Base-by-base conservation (phyloP, 1,284 basidiomycete species). In the Ustilago esculenta region DNA sequence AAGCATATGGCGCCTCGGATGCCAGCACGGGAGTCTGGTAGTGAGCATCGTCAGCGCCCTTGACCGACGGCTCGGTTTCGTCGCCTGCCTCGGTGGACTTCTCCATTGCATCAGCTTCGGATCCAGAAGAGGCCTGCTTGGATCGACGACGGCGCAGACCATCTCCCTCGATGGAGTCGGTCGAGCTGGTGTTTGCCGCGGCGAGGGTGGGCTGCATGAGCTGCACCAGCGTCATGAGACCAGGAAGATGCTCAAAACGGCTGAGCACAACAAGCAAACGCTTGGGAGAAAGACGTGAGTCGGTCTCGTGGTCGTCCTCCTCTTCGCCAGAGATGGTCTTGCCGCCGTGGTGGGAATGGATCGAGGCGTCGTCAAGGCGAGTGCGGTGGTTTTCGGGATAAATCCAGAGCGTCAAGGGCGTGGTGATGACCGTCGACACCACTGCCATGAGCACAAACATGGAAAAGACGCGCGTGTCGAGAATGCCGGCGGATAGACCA, bases 391-490 rank as follows among this genome's bases (percentile, higher is more conserved):
- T 79, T 36, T 73, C 75, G 0, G 92, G 92, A 76, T 95, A 95
- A 24, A 93, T 84, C 59, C 85, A 82, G 4, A 89, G 86, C 12
- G 94, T 92, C 42, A 90, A 85, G 1, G 93, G 94, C 0, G 92
- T 95, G 0, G 93, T 96, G 85, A 92, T 86, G 82, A 91, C 92
- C 0, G 93, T 96, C 44, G 95, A 85, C 23, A 90, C 82, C 44
- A 97, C 83, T 0, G 94, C 92, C 82, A 92, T 91, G 29, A 96
- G 84, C 21, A 95, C 92, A 73, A 97, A 94, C 92, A 97, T 96
- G 12, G 86, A 85, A 75, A 87, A 87, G 18, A 86, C 83, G n/a
- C 81, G 79, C 27, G 82, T 85, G 30, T 90, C 88, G 48, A 98
- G 86, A 66, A 92, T 91, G 0, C 89, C 89, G 79, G 86, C 93